Evolutionary conservation across 805 yeast species (phyloP).

Genomic region (Jamesozyma hellenica): DNA sequence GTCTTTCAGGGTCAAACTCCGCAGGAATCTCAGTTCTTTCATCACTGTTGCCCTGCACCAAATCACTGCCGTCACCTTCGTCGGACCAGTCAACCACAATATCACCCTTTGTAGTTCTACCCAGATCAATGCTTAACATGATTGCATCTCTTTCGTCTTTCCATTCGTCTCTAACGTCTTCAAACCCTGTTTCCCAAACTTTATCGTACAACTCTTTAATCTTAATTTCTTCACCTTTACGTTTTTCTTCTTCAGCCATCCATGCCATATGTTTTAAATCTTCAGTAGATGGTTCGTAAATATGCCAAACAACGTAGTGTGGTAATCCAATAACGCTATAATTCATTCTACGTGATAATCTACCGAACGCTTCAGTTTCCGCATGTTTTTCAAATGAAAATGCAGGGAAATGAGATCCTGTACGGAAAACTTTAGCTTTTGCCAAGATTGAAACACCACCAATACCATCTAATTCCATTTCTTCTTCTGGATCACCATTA

Average conservation of each 20-base stretch:
- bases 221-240: conserved; percentile 52
- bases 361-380: conserved; percentile 95
- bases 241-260: conserved; percentile 73
- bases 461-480: conserved; percentile 89
- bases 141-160: conserved; percentile 55
- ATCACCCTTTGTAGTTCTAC: conserved; percentile 18
- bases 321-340: conserved; percentile 82
- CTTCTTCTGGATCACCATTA: conserved; percentile 87
- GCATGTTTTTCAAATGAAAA: conserved; percentile 94
- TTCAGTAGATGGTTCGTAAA: conserved; percentile 89
- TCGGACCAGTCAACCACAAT: conserved; percentile 58
- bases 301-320: conserved; percentile 93
- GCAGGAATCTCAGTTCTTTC: conserved; percentile 16
- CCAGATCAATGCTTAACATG: conserved; percentile 63
- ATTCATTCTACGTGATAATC: conserved; percentile 78
- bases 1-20: conserved; percentile 19
- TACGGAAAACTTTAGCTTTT: conserved; percentile 74
- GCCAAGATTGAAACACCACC: conserved; percentile 94
- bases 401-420: conserved; percentile 93
- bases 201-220: conserved; percentile 55
- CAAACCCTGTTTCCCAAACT: conserved; percentile 71
- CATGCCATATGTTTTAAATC: conserved; percentile 82
- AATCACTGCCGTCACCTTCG: conserved; percentile 27
- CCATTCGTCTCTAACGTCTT: conserved; percentile 70
- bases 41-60: background rate